Base-by-base conservation (phyloP, 179 eudicot genomes). In the Amaranthus tricolor region DNA sequence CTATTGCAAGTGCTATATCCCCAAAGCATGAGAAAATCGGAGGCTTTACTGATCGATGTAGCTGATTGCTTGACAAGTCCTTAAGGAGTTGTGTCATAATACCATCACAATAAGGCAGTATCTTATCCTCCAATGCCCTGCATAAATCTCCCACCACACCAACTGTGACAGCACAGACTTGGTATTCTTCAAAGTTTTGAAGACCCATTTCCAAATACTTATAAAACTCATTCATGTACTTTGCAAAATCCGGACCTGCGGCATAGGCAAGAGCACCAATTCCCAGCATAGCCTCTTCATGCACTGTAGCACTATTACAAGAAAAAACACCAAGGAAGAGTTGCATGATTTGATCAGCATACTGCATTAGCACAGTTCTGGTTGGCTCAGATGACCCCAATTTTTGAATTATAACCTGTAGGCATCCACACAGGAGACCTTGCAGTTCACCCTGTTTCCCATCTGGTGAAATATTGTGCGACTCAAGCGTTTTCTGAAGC, bases 1-100 rank as follows among this genome's bases (percentile, higher is more conserved):
- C 99, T 60, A 95, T 90, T 20, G 98, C 97, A 56, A 94, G 85
- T 31, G 98, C 87, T 75, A 94, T 89, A 82, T 94, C 98, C n/a
- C 98, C 98, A 82, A 94, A 89, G 85, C 94, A 90, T 52, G 98
- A 94, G 82, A 94, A 94, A 40, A 94, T 94, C 7, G 98, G 97
- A 66, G 98, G 97, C 84, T 94, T 94, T 83, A 94, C 98, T n/a
- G 98, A 92, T 65, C 98, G 89, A 75, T 94, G 98, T 84, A 94
- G 80, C 82, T 88, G 96, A 77, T 84, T 90, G 85, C 98, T 94
- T 13, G 98, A 90, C 83, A 94, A 83, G 74, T 94, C 94, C 79
- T 91, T 94, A 5, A 94, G 97, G 64, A 94, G 97, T 78, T 91
- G 98, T 53, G 97, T 94, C 98, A 94, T 92, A 49, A 94, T 90